Evolutionary conservation across 2,329 filamentous ascomycete species (phyloP).

Genomic region (Ophiostoma piceae): DNA sequence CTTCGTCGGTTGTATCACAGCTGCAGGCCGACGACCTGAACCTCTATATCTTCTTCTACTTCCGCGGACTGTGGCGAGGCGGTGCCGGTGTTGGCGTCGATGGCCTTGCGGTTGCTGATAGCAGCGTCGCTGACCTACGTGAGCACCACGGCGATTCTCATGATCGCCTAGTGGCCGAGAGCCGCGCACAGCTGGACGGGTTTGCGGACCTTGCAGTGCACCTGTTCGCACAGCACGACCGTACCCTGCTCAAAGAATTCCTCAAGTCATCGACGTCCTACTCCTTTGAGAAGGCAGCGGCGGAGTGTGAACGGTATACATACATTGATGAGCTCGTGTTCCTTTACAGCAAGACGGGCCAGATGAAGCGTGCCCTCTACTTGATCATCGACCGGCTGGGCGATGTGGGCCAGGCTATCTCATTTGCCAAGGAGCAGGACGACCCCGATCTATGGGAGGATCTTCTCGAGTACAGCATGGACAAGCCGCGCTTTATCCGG

Average conservation of each 20-base stretch:
- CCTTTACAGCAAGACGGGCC: constrained; percentile 88
- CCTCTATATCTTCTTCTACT: constrained; percentile 86
- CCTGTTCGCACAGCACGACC: constrained; percentile 80
- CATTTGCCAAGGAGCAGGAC: constrained; percentile 88
- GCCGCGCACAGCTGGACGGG: constrained; percentile 67
- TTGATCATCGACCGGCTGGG: constrained; percentile 91
- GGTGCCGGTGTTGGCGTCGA: constrained; percentile 28
- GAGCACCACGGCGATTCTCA: constrained; percentile 50
- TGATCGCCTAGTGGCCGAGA: constrained; percentile 55
- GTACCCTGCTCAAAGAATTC: constrained; percentile 76
- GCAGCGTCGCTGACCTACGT: constrained; percentile 41
- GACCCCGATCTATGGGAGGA: constrained; percentile 94
- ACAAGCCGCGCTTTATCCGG: constrained; percentile 91
- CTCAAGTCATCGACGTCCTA: constrained; percentile 80
- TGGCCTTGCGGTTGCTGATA: constrained; percentile 33
- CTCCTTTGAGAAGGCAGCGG: constrained; percentile 72
- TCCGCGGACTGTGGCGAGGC: constrained; percentile 78
- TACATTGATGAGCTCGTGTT: constrained; percentile 94
- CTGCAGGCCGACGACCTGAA: constrained; percentile 61
- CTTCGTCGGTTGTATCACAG: constrained; percentile 71
- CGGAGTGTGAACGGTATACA: constrained; percentile 72
- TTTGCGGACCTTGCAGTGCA: constrained; percentile 83
- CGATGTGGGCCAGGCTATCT: constrained; percentile 87
- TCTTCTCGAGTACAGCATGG: constrained; percentile 91
- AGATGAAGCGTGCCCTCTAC: constrained; percentile 84